Conservation (phyloP, 2,329 filamentous ascomycete species). For the Corinectria fuckeliana region DNA sequence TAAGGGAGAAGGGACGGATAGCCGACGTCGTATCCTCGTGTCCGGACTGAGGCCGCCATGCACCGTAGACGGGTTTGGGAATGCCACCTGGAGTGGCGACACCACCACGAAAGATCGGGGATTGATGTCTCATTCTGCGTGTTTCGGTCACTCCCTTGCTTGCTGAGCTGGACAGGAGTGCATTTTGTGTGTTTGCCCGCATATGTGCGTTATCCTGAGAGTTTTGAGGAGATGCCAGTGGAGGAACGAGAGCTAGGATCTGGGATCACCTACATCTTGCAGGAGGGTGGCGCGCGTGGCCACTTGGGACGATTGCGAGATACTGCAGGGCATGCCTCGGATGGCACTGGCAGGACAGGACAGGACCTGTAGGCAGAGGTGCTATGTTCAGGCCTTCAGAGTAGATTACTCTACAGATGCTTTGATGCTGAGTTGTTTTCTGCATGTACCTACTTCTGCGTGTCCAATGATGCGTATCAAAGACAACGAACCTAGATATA, state of each 20-base stretch:
- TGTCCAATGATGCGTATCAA: too few species aligned
- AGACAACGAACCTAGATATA: not conserved
- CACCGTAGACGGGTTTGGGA: slow-evolving; percentile 12
- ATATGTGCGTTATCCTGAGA: not conserved
- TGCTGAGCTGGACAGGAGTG: not conserved
- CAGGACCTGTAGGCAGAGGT: not conserved
- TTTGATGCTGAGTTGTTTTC: too few species aligned
- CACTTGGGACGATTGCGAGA: not conserved
- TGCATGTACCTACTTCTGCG: too few species aligned
- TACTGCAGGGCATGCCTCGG: not conserved
- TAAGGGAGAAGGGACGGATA: slow-evolving; percentile 8
- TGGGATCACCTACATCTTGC: slow-evolving; percentile 14
- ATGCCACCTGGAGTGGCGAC: slow-evolving; percentile 24
- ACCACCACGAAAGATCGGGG: slow-evolving; percentile 18
- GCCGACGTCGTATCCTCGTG: slow-evolving; percentile 32
- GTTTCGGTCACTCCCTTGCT: not conserved
- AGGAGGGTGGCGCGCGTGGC: slow-evolving; percentile 1
- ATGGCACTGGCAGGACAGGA: not conserved
- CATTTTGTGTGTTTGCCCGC: not conserved
- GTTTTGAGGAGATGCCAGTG: too few species aligned
- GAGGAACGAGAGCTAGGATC: slow-evolving; percentile 6
- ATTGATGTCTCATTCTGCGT: slow-evolving; percentile 1
- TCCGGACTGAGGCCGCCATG: slow-evolving; percentile 18
- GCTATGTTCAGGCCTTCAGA: too few species aligned
- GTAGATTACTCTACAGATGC: too few species aligned